phyloP scores from a whole-genome alignment of 352 stramenopile species.

The Pythium volutum region DNA sequence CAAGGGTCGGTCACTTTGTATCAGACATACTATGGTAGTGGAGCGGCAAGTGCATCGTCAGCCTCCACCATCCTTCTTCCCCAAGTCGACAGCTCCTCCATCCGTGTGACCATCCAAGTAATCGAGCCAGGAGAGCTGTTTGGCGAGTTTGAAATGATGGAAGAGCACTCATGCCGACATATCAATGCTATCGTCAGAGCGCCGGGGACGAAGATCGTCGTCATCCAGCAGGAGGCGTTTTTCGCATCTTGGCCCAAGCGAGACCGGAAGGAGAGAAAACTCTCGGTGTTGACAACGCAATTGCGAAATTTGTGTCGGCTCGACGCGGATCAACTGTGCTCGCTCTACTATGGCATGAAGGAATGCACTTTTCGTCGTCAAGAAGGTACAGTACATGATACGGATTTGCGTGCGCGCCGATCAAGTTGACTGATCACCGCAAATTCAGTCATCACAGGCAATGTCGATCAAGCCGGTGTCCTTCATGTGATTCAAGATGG shows the following conservation, averaged over 20 bases:
- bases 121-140: slow-evolving; percentile 36
- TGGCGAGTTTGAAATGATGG: slow-evolving; percentile 45
- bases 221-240: slow-evolving; percentile 38
- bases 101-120: slow-evolving; percentile 31
- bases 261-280: slow-evolving; percentile 30
- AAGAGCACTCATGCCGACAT: slow-evolving; percentile 23
- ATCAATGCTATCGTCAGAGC: slow-evolving; percentile 29
- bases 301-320: slow-evolving; percentile 34
- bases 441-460: slow-evolving; percentile 30
- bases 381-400: slow-evolving; percentile 28
- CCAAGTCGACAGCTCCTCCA: slow-evolving; percentile 5
- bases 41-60: neutral
- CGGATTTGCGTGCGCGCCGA: neutral
- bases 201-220: slow-evolving; percentile 31
- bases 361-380: slow-evolving; percentile 36
- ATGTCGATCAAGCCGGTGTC: slow-evolving; percentile 21
- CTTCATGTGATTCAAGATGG: slow-evolving; percentile 42
- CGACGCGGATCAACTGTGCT: slow-evolving; percentile 38
- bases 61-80: neutral
- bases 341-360: slow-evolving; percentile 39
- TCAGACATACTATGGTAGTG: slow-evolving; percentile 25
- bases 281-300: slow-evolving; percentile 30
- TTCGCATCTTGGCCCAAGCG: slow-evolving; percentile 30
- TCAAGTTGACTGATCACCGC: neutral
- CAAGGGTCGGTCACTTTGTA: slow-evolving; percentile 36